Conservation (phyloP, 75 land plant species). For the Isoetes taiwanensis region DNA sequence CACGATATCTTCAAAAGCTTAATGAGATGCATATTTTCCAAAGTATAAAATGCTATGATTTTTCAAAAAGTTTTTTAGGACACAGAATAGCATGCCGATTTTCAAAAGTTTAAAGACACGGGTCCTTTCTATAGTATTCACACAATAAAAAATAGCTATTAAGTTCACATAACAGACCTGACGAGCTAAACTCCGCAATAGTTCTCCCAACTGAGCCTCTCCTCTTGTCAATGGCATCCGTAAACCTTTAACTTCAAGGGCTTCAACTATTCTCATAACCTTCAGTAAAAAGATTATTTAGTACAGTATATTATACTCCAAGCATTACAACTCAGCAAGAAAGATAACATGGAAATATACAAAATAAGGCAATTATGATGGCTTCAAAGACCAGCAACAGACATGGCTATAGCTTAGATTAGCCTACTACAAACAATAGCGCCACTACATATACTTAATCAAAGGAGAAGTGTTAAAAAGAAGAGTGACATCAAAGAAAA, state of each 20-base stretch:
- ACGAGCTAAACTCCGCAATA: constrained; percentile 41
- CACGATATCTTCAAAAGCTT: not conserved
- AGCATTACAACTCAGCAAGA: no score
- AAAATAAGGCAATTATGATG: no score
- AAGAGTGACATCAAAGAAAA: no score
- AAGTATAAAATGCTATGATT: not conserved
- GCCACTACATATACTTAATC: no score
- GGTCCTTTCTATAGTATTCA: not conserved
- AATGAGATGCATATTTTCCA: not conserved
- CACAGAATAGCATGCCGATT: not conserved
- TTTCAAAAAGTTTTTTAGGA: no score
- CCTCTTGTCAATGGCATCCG: constrained; percentile 72
- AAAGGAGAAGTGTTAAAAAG: no score
- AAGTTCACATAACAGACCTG: constrained; percentile 38
- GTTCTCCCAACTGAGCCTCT: constrained; percentile 69
- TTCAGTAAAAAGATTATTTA: no score
- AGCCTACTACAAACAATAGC: no score
- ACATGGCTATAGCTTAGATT: no score
- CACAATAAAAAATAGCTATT: not conserved
- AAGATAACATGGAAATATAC: no score
- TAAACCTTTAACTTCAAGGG: constrained; percentile 74
- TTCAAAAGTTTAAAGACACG: not conserved
- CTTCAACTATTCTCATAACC: constrained; percentile 93
- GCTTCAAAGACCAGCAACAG: no score
- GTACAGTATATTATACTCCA: no score